phyloP scores from a whole-genome alignment of 1,139 yeast genomes.

The Blastobotrys malaysiensis region DNA sequence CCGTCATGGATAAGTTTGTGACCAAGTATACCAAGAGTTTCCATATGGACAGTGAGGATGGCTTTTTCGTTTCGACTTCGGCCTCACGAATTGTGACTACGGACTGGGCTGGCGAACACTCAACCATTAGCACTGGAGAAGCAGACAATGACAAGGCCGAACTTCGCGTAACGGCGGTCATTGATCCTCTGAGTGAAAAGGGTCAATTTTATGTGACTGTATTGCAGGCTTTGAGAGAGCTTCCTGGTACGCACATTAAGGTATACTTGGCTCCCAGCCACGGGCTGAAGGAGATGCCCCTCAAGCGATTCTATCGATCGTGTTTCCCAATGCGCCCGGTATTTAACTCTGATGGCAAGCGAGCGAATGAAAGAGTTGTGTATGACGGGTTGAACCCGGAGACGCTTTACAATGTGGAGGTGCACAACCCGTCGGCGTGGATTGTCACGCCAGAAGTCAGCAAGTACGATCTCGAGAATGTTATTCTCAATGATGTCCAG shows the following conservation, averaged over 20 bases:
- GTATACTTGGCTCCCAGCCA: conserved; percentile 58
- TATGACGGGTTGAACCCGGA: conserved; percentile 45
- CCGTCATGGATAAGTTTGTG: conserved; percentile 23
- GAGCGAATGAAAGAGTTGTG: conserved; percentile 25
- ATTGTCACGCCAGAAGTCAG: conserved; percentile 46
- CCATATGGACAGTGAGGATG: conserved; percentile 15
- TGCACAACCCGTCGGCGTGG: conserved; percentile 68
- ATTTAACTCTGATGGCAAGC: conserved; percentile 39
- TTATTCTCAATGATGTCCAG: conserved; percentile 39
- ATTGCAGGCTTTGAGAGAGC: conserved; percentile 39
- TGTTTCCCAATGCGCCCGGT: conserved; percentile 38
- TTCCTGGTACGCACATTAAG: conserved; percentile 41
- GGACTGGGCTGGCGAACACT: conserved; percentile 16
- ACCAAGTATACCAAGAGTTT: conserved; percentile 20
- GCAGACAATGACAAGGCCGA: conserved; percentile 18
- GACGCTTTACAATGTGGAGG: conserved; percentile 49
- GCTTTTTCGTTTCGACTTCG: conserved; percentile 11
- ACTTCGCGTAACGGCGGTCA: conserved; percentile 48
- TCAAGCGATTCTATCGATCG: conserved; percentile 57
- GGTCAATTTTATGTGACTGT: conserved; percentile 60
- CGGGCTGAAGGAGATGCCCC: conserved; percentile 40
- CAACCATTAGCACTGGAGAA: conserved; percentile 22
- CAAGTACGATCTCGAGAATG: conserved; percentile 56
- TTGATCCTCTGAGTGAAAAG: conserved; percentile 68
- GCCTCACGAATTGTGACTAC: conserved; percentile 17